Base-by-base conservation (phyloP, 1,139 yeast genomes). In the Meyerozyma smithsonii region DNA sequence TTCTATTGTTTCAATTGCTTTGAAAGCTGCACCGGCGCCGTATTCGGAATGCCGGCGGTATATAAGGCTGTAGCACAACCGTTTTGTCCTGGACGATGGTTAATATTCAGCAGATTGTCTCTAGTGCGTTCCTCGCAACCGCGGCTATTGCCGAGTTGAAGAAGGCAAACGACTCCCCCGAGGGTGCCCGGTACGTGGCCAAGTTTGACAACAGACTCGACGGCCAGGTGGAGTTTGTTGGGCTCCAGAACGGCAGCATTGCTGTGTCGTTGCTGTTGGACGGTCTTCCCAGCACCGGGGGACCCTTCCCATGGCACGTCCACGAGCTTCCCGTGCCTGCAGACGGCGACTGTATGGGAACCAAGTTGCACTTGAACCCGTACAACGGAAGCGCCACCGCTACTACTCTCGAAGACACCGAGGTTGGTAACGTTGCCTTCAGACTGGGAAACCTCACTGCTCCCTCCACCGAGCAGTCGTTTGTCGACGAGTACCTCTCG, bases 371-470 rank as follows among this genome's bases (percentile, higher is more conserved):
- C 52, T 65, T 69, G 47, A 60, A 70, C 49, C 74, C 75, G 30
- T 69, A 53, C 57, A 49, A 54, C 38, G 75, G 75, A 19, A 43
- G 50, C 23, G 49, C 49, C 5, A 55, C 53, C 32, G 58, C 66
- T 21, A 54, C 64, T 16, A 42, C 50, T 12, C 43, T 46, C 8
- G 59, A 58, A 12, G 59, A 51, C 25, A 48, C 47, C 44, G 70
- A 68, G 50, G 62, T 62, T 32, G 72, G 74, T 39, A 74, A 69
- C 47, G 65, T 70, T 45, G 57, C 72, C 21, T 72, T 73, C 37
- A 67, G 62, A 51, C 69, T 68, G 49, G 74, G 74, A 28, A 44
- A 42, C 33, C 55, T 68, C 38, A 39, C 50, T 7, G 62, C 66
- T 26, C 52, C 57, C 15, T 45, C 59, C n/a, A 36, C 49, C 40